Conservation (phyloP, 2,329 filamentous ascomycete genomes). For the Trichoderma afroharzianum region DNA sequence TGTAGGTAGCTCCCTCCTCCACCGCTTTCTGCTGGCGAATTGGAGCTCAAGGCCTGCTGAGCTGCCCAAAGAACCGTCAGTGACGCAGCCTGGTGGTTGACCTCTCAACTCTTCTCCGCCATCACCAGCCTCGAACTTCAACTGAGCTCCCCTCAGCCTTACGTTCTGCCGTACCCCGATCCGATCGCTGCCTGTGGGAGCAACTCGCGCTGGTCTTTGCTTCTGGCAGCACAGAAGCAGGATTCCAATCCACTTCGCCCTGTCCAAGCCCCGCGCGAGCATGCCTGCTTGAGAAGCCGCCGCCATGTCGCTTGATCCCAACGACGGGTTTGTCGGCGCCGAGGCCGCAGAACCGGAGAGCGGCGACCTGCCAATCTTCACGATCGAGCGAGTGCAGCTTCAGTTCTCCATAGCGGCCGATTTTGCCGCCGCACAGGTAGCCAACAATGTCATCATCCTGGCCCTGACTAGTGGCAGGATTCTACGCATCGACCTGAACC, state of each 20-base stretch:
- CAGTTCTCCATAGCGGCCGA: conserved; percentile 93
- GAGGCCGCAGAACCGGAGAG: conserved; percentile 60
- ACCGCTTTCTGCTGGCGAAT: conserved; percentile 6
- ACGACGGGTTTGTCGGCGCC: conserved; percentile 67
- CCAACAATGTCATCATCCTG: conserved; percentile 92
- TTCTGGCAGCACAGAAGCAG: background rate
- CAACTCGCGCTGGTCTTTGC: background rate
- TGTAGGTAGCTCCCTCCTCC: background rate
- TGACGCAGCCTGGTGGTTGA: conserved; percentile 6
- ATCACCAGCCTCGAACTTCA: conserved; percentile 1
- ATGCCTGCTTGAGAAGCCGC: conserved; percentile 18
- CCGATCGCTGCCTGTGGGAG: background rate
- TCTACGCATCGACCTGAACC: conserved; percentile 88
- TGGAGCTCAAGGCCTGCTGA: background rate
- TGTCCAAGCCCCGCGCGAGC: conserved; percentile 9
- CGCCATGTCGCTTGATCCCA: conserved; percentile 37
- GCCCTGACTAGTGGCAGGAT: conserved; percentile 91
- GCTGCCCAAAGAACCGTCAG: conserved; percentile 11
- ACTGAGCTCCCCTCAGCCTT: background rate
- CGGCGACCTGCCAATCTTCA: conserved; percentile 78
- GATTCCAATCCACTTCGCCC: background rate
- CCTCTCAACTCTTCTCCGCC: background rate
- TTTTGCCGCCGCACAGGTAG: conserved; percentile 93
- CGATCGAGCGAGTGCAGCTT: conserved; percentile 86
- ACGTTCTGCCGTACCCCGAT: background rate